A percentile compares a stretch with the other conserved stretches of the same genome.
Conservation (phyloP, 2,329 filamentous ascomycete species). For the Alternaria sp. region DNA sequence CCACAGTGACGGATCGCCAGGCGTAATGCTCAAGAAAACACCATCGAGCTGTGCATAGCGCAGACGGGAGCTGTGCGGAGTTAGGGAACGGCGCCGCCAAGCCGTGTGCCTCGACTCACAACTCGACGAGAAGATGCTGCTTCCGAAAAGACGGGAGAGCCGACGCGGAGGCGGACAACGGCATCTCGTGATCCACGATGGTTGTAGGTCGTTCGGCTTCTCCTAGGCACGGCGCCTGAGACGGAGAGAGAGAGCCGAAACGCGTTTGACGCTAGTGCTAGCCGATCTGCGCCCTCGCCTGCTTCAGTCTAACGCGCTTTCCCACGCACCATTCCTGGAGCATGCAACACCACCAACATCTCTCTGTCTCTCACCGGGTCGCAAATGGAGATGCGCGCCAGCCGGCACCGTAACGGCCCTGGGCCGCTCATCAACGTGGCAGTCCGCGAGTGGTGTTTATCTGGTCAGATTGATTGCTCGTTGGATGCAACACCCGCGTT, state of each 20-base stretch:
- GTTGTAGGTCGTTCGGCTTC: constrained; percentile 16
- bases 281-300: constrained; percentile 19
- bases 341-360: constrained; percentile 14
- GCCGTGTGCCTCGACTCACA: constrained; percentile 64
- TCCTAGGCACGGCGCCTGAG: constrained; percentile 9
- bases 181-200: constrained; percentile 30
- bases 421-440: constrained; percentile 27
- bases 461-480: constrained; percentile 3
- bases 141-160: constrained; percentile 64
- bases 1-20: constrained; percentile 83
- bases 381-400: constrained; percentile 30
- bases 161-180: constrained; percentile 35
- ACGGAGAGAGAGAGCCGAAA: constrained; percentile 5
- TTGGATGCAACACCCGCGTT: background rate
- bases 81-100: constrained; percentile 36
- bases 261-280: constrained; percentile 22
- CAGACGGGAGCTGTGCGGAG: constrained; percentile 71
- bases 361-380: constrained; percentile 4
- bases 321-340: constrained; percentile 4
- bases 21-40: constrained; percentile 84
- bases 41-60: constrained; percentile 85
- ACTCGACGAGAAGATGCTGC: constrained; percentile 82
- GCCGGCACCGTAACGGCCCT: constrained; percentile 9
- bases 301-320: constrained; percentile 9
- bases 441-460: constrained; percentile 5